These are phyloP conservation scores for Malassezia equina DNA, from an alignment of 1,284 basidiomycete genomes.

Conservation along the genomic window DNA sequence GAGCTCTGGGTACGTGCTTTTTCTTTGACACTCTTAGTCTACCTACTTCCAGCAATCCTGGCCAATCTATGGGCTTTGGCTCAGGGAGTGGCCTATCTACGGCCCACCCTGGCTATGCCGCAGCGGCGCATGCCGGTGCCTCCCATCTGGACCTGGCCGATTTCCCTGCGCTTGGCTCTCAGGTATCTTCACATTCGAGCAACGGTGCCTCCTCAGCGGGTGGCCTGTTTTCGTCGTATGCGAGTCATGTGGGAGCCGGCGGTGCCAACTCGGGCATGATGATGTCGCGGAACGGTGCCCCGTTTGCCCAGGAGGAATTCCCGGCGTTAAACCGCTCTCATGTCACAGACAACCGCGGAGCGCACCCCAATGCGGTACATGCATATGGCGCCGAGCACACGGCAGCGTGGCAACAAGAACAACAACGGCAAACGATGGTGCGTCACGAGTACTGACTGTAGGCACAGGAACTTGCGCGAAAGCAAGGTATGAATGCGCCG, in stretches of 20 bases:
- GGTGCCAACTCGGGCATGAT: slow-evolving; percentile 9
- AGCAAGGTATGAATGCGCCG: background rate
- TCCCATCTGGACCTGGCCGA: slow-evolving; percentile 30
- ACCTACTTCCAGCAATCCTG: slow-evolving; percentile 1
- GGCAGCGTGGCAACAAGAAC: slow-evolving; percentile 5
- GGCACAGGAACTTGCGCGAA: slow-evolving; percentile 11
- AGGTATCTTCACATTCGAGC: slow-evolving; percentile 15
- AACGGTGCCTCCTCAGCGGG: slow-evolving; percentile 6
- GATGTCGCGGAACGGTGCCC: slow-evolving; percentile 14
- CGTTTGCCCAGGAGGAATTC: slow-evolving; percentile 42
- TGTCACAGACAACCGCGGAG: background rate
- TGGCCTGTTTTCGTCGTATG: slow-evolving; percentile 27
- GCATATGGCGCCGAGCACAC: background rate
- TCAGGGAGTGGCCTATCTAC: background rate
- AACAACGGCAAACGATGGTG: slow-evolving; percentile 5
- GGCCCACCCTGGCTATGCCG: slow-evolving; percentile 11
- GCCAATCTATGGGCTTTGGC: slow-evolving; percentile 11
- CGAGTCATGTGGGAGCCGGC: slow-evolving; percentile 31
- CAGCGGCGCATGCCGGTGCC: slow-evolving; percentile 2
- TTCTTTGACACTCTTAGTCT: background rate
- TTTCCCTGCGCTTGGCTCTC: slow-evolving; percentile 30
- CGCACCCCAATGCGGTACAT: background rate
- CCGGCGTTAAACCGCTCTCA: slow-evolving; percentile 34
- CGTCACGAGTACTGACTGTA: background rate
- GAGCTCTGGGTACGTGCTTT: slow-evolving; percentile 11